Evolutionary conservation across 805 yeast species (phyloP).

Genomic region (Pichia deserticola): DNA sequence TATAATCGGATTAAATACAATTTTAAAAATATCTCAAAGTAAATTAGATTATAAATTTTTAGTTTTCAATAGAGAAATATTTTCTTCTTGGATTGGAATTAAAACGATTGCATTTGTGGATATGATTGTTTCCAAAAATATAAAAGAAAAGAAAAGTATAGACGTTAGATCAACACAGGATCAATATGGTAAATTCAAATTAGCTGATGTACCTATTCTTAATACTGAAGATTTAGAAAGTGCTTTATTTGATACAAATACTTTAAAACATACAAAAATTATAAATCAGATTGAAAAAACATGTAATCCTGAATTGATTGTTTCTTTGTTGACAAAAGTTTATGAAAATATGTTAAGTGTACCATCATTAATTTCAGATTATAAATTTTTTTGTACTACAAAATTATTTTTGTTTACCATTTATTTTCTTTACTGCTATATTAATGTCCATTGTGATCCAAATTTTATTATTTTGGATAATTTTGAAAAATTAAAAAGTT

Average conservation of each 20-base stretch:
- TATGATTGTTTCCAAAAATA: neutral
- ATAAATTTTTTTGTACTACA: conserved; percentile 7
- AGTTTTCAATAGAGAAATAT: conserved; percentile 3
- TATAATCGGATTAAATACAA: neutral
- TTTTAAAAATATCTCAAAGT: neutral
- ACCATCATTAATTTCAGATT: conserved; percentile 1
- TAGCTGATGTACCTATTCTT: neutral
- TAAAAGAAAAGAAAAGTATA: neutral
- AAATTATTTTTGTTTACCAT: conserved; percentile 3
- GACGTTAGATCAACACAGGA: neutral
- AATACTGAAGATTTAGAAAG: neutral
- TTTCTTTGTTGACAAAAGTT: neutral
- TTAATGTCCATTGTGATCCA: neutral
- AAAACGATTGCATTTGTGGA: neutral
- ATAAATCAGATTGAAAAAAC: neutral
- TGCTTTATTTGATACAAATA: neutral
- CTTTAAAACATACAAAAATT: neutral
- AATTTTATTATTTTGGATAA: neutral
- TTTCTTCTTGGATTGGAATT: conserved; percentile 5
- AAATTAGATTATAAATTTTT: conserved; percentile 2
- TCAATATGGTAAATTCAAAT: neutral
- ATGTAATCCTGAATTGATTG: neutral
- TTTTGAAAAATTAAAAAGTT: neutral
- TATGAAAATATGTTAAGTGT: conserved; percentile 2
- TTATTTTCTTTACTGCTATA: conserved; percentile 5